A percentile compares a stretch with the other conserved stretches of the same genome.
Evolutionary conservation across 129 eudicot genomes (phyloP).

Genomic region (Lactuca sativa): DNA sequence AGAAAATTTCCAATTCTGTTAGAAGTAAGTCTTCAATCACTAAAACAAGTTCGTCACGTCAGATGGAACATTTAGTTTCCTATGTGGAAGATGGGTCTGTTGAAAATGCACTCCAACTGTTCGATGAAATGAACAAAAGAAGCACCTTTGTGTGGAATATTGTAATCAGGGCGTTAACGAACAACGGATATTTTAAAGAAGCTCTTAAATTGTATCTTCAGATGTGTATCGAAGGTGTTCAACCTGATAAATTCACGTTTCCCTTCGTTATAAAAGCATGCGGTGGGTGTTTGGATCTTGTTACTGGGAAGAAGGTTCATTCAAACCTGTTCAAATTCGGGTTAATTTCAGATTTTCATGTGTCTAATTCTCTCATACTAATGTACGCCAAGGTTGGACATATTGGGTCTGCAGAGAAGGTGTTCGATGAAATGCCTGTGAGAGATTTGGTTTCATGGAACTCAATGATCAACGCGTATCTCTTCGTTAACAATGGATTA

Average conservation of each 20-base stretch:
- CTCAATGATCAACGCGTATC: constrained; percentile 67
- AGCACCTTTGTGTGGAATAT: constrained; percentile 63
- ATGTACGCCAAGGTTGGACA: constrained; percentile 66
- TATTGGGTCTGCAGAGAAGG: constrained; percentile 45
- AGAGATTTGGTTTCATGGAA: constrained; percentile 83
- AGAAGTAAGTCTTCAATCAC: background rate
- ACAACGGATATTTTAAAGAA: constrained; percentile 41
- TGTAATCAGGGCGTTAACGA: constrained; percentile 54
- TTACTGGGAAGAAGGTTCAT: constrained; percentile 47
- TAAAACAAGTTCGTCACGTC: background rate
- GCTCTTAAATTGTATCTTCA: constrained; percentile 40
- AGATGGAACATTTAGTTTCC: constrained; percentile 23
- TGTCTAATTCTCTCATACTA: constrained; percentile 55
- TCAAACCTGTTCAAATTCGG: constrained; percentile 48
- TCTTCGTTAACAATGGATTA: constrained; percentile 50
- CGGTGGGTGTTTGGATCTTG: constrained; percentile 38
- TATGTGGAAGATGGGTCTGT: constrained; percentile 43
- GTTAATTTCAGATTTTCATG: constrained; percentile 46
- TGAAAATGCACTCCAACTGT: constrained; percentile 62
- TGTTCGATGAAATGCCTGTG: constrained; percentile 49
- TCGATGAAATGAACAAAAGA: constrained; percentile 55
- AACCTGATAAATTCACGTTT: constrained; percentile 57
- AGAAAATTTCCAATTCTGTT: constrained; percentile 2
- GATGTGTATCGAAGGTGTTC: constrained; percentile 50
- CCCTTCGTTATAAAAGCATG: constrained; percentile 72